Evolutionary conservation across 1,284 basidiomycete genomes (phyloP), one percentile per base, ranked within the genome.

Genomic region (Earliella scabrosa): DNA sequence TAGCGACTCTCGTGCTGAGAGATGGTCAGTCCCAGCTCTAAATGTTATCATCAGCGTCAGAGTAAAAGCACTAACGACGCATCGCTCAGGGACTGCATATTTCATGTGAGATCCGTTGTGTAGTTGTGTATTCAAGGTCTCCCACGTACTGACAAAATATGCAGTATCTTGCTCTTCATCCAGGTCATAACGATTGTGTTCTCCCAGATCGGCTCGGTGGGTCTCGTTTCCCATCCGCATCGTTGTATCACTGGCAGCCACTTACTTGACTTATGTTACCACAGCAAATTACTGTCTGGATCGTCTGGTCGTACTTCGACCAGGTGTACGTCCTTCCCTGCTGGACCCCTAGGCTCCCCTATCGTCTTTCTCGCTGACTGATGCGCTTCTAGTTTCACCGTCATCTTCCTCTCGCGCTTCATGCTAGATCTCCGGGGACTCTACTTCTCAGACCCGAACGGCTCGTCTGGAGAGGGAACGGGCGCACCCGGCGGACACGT

Each of bases 391-490:
- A 48, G 46, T 10, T 29, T 48, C 18, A 50, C 39, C 8, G 46
- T 48, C 16, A 48, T 48, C 16, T 48, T 48, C 46, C 46, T 48
- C 13, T 48, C 46, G 21, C 46, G 46, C 24, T 48, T 48, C 45
- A 59, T 59, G 43, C 58, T 59, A 41, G 44, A 55, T 41, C 58
- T 59, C 16, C 58, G 58, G 23, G 58, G 53, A 21, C 29, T 59
- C 46, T 52, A 59, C 50, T 52, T 52, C 36, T 29, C n/a, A n/a
- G n/a, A 54, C 1, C 29, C 27, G 35, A 26, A 8, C 4, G 32
- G 24, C 31, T 13, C 13, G 21, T 23, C 31, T 1, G 29, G 21
- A 7, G 34, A 24, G 16, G 29, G 9, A 10, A 31, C 34, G 32
- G 36, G 24, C 43, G 34, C n/a, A 29, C 24, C 24, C 16, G 31